phyloP scores from a whole-genome alignment of 139 green algal genomes.

The Picochlorum sp. region DNA sequence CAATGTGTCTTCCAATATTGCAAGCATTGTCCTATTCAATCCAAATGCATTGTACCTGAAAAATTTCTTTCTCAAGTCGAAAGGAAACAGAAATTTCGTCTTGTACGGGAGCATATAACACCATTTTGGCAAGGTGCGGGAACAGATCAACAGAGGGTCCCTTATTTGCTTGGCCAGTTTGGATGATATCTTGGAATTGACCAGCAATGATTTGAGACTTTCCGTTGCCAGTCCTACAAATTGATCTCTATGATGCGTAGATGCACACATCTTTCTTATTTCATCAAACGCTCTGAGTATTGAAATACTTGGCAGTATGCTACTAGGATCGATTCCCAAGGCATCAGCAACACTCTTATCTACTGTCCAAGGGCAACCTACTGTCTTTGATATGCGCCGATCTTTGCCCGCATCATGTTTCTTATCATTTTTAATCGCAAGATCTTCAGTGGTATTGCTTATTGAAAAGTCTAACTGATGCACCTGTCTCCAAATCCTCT shows the following conservation, averaged over 20 bases:
- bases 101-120: constrained; percentile 49
- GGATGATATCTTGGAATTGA: constrained; percentile 66
- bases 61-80: constrained; percentile 72
- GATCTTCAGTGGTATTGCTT: too few relatives aligned
- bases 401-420: too few relatives aligned
- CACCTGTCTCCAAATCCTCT: too few relatives aligned
- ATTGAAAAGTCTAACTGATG: too few relatives aligned
- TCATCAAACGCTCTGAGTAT: background rate
- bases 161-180: constrained; percentile 88
- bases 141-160: constrained; percentile 85
- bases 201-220: background rate
- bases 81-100: constrained; percentile 80
- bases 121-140: constrained; percentile 71
- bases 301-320: too few relatives aligned
- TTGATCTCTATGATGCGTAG: background rate
- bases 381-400: background rate
- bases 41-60: constrained; percentile 88
- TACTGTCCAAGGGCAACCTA: background rate
- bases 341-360: background rate
- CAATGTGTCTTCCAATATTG: constrained; percentile 73
- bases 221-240: background rate
- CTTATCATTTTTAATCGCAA: too few relatives aligned
- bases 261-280: constrained; percentile 8
- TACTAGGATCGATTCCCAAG: too few relatives aligned
- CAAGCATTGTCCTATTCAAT: constrained; percentile 66